Base-by-base conservation (phyloP, 495 filamentous ascomycete species). In the Aspergillus heteromorphus region DNA sequence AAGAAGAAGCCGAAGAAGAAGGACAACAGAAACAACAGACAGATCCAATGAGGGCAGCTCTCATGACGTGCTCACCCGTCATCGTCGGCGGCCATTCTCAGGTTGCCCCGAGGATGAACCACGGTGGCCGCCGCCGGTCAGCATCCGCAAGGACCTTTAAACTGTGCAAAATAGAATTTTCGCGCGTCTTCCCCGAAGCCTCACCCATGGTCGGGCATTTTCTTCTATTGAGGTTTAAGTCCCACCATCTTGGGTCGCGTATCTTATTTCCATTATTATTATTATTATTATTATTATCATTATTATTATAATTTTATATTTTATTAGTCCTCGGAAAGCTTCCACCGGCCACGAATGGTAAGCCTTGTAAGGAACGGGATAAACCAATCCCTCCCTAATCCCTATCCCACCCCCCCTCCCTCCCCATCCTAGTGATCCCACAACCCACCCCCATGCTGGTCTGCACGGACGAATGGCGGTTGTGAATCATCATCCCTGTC, bases 41-140 rank as follows among this genome's bases (percentile, higher is more conserved):
- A 50, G 53, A 8, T 34, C 56, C 56, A 58, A 58, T 58, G 31
- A 55, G 48, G 48, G 27, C n/a, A 17, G 14, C 19, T 48, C 34
- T 31, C 48, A 55, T 55, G 57, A 59, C 54, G 57, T 59, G 57
- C 57, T 59, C 48, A 55, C 31, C 57, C 57, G 57, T 48, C 51
- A 53, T 55, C 30, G 42, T 48, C 20, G 43, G 43, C 21, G 21
- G 48, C 27, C 40, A 54, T 54, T 58, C 34, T 49, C 45, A 40
- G 20, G 23, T 45, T 42, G 40, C 49, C 47, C 49, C 49, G 49
- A 48, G 34, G 17, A 45, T 21, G 50, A 45, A 31, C 43, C 40
- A 49, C 45, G 27, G 30, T 47, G 43, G 43, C 43, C 21, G 43
- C 20, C 43, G 43, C 23, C 43, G 43, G 43, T 47, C 43, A 47